Evolutionary conservation across 208 protist species (phyloP), one percentile per base, ranked within the genome.

Genomic region (Trypanosoma avium): DNA sequence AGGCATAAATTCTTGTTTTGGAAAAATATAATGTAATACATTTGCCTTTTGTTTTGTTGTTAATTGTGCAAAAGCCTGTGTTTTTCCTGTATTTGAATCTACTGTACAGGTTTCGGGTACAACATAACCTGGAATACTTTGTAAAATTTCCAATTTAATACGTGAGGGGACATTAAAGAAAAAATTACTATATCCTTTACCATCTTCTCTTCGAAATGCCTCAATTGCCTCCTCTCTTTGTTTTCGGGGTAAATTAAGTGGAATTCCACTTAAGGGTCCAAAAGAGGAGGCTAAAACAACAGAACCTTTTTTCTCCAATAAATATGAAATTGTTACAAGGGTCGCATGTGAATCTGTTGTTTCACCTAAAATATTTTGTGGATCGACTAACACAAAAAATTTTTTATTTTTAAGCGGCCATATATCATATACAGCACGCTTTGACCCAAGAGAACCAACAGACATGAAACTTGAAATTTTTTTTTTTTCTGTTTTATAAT

Each of bases 371-470:
- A 91, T 81, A 59, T 87, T 88, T 49, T 92, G 77, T 10, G 83
- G 82, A 59, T 91, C 84, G 1, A 83, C 79, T 3, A 91, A 68
- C 8, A 93, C 55, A 40, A 93, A 80, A 36, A 88, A 81, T 3
- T 61, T 52, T 61, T 93, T 93, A 48, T 85, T 82, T 43, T 73
- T 70, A 4, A 93, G 10, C 3, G 84, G 86, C 63, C 88, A 91
- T 45, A 91, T 70, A 59, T 90, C 85, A 54, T 64, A 77, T 21
- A 94, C 79, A 24, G 80, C 77, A 67, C 83, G 85, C 63, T 92
- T 92, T 10, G 74, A 84, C 9, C 84, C 77, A 40, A 88, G 50
- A 45, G 70, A 79, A 12, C 58, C 61, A 22, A 70, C 55, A n/a
- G 79, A 80, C 82, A 90, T 90, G 12, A 38, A 42, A n/a, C 4